These are phyloP conservation scores for Vanderwaltozyma polyspora DNA, from an alignment of 805 yeast species.

Conservation along the genomic window DNA sequence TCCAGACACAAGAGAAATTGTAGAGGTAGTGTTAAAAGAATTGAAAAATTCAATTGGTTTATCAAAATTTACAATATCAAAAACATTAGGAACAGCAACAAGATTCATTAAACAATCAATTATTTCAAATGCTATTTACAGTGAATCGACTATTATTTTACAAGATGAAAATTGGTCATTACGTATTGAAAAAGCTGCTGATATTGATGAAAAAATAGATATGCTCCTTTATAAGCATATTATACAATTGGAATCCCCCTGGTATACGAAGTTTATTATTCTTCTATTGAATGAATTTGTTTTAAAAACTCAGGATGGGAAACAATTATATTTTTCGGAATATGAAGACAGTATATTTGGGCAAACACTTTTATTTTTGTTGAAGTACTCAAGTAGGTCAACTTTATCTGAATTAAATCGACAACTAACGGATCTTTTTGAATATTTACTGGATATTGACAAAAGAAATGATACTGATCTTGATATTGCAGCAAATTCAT, in stretches of 20 bases:
- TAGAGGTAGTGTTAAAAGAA: slow-evolving; percentile 23
- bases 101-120: slow-evolving; percentile 47
- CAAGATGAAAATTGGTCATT: slow-evolving; percentile 66
- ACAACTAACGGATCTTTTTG: slow-evolving; percentile 18
- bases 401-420: slow-evolving; percentile 5
- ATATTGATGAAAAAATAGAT: slow-evolving; percentile 42
- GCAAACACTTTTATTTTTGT: slow-evolving; percentile 22
- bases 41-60: slow-evolving; percentile 16
- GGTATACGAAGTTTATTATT: slow-evolving; percentile 23
- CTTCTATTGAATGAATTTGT: slow-evolving; percentile 31
- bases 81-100: slow-evolving; percentile 33
- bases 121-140: slow-evolving; percentile 53
- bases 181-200: slow-evolving; percentile 58
- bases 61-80: slow-evolving; percentile 20
- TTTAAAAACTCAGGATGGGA: slow-evolving; percentile 8
- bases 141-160: slow-evolving; percentile 42
- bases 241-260: slow-evolving; percentile 3
- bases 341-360: slow-evolving; percentile 27
- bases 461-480: slow-evolving; percentile 16
- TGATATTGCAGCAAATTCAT: slow-evolving; percentile 31
- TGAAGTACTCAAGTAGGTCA: slow-evolving; percentile 11
- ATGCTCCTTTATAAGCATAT: slow-evolving; percentile 14
- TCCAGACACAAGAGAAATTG: slow-evolving; percentile 42
- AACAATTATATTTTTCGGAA: slow-evolving; percentile 8
- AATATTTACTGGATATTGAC: slow-evolving; percentile 10